These are phyloP conservation scores for Haplosporangium sp. DNA, from an alignment of 371 early-diverging fungal species.

Conservation along the genomic window DNA sequence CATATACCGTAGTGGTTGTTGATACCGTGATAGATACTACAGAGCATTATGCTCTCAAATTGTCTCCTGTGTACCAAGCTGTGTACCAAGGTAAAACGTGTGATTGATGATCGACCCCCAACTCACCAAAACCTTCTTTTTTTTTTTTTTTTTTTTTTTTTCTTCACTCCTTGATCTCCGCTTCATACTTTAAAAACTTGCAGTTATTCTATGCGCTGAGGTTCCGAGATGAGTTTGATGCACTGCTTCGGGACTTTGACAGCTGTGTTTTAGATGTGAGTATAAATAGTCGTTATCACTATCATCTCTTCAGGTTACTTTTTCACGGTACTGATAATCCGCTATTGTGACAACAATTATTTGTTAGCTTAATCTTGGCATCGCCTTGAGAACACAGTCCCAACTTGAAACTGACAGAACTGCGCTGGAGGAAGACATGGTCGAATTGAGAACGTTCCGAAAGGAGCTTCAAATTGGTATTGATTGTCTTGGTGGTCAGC, in stretches of 20 bases:
- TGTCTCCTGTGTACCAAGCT: too few relatives aligned
- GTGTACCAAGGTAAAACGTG: too few relatives aligned
- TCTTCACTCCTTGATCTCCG: background rate
- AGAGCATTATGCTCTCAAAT: too few relatives aligned
- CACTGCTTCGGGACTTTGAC: slow-evolving; percentile 51
- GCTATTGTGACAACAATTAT: background rate
- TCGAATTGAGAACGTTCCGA: slow-evolving; percentile 39
- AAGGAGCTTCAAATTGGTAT: slow-evolving; percentile 52
- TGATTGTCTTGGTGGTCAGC: slow-evolving; percentile 47
- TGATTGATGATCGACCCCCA: too few relatives aligned
- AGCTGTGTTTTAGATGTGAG: slow-evolving; percentile 53
- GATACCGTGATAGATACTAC: background rate
- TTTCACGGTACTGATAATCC: background rate
- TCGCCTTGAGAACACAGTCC: slow-evolving; percentile 46
- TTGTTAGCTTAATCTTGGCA: slow-evolving; percentile 49
- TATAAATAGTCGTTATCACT: background rate
- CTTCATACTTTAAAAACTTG: background rate
- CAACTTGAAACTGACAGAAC: slow-evolving; percentile 52
- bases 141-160: background rate
- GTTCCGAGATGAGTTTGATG: slow-evolving; percentile 53
- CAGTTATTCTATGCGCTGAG: slow-evolving; percentile 51
- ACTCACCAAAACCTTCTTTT: background rate
- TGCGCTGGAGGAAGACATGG: slow-evolving; percentile 53
- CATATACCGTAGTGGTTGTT: background rate
- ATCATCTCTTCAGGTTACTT: background rate